Conservation (phyloP, 495 filamentous ascomycete species). For the Penicillium chermesinum region DNA sequence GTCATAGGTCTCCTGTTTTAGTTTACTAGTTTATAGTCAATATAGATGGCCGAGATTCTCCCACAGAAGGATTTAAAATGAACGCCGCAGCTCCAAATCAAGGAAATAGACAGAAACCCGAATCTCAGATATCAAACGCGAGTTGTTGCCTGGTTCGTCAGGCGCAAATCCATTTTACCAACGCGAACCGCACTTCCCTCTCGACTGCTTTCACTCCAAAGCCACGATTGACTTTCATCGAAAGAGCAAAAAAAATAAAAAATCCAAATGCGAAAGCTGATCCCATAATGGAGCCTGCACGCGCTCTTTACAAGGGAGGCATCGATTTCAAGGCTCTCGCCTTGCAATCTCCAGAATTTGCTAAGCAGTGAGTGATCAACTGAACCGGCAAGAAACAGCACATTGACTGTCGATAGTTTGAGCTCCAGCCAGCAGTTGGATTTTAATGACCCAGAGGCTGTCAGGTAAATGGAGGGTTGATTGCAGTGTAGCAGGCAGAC, state of each 20-base stretch:
- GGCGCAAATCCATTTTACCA: not conserved
- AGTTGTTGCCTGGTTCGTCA: not conserved
- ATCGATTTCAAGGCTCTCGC: slow-evolving; percentile 60
- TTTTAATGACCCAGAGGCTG: slow-evolving; percentile 72
- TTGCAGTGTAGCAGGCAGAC: not conserved
- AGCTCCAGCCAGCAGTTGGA: slow-evolving; percentile 64
- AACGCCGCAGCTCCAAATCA: too few species aligned
- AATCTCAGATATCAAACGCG: not conserved
- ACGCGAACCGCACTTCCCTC: not conserved
- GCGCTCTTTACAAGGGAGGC: slow-evolving; percentile 53
- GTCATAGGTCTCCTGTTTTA: too few species aligned
- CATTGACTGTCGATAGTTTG: slow-evolving; percentile 34
- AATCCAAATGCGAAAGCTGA: too few species aligned
- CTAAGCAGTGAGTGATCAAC: slow-evolving; percentile 41
- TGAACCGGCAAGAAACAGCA: not conserved
- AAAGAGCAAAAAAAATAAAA: too few species aligned
- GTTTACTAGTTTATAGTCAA: too few species aligned
- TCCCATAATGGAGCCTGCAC: slow-evolving; percentile 31
- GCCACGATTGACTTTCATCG: too few species aligned
- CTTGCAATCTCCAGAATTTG: slow-evolving; percentile 52
- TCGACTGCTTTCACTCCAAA: not conserved
- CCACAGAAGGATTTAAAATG: too few species aligned
- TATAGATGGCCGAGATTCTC: too few species aligned
- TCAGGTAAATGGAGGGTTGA: slow-evolving; percentile 46
- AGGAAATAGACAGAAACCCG: too few species aligned